Base-by-base conservation (phyloP, 345 rosid species). In the Murraya paniculata region DNA sequence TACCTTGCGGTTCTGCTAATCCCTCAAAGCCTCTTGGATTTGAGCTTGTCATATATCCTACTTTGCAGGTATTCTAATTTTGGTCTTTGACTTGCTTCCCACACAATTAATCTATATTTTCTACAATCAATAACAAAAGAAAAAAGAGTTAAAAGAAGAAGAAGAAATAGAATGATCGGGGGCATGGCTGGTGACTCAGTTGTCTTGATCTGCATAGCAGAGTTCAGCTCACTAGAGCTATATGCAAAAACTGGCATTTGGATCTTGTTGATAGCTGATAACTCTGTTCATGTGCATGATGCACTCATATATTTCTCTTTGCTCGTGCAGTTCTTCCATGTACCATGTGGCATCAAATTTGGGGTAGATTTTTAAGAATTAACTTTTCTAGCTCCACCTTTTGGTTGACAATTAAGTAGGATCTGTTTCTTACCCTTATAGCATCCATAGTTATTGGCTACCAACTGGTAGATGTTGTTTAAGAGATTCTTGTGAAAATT, bases 41-140 rank as follows among this genome's bases (percentile, higher is more conserved):
- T 60, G 89, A 88, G 83, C 89, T 88, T 77, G 88, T 87, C 38
- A 85, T 86, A 57, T 88, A 88, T 81, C 71, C 79, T 72, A 74
- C 76, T 56, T 66, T 84, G 69, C 87, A 85, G 87, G 91, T 88
- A 74, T 66, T 25, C 28, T 57, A 22, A 16, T 60, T n/a, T 57
- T 68, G 9, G 27, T 27, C 30, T 24, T 64, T 24, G 55, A 55
- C 35, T 79, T 71, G 70, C 58, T 77, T 78, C 64, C 7, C n/a
- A 13, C 53, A 11, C 56, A 18, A 61, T 27, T 81, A 66, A 55
- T 58, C 25, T 60, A 39, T 22, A 30, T 64, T 45, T 61, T 45
- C 25, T 39, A 6, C 13, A 58, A n/a, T 64, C 33, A 22, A 38
- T n/a, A 1, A 5, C 16, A 67, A 6, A 35, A 7, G 8, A 19